phyloP scores from a whole-genome alignment of 139 green algal genomes.

The Tetraselmis striata region DNA sequence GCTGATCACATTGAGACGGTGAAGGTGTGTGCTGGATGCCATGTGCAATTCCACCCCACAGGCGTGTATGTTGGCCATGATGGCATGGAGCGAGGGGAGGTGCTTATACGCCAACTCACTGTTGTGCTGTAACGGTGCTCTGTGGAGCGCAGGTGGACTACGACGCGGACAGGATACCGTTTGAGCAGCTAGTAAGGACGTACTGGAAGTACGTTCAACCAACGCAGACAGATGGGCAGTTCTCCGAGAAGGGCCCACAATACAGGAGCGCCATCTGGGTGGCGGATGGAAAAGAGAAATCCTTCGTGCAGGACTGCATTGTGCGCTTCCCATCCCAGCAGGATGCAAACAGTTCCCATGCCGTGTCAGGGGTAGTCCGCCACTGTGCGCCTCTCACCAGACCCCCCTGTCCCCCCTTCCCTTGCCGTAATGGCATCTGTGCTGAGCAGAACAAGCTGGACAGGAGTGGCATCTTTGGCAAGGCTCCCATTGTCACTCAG shows the following conservation, averaged over 20 bases:
- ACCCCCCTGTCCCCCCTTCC: too few relatives aligned
- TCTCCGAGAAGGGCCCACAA: constrained; percentile 6
- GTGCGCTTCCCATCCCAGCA: too few relatives aligned
- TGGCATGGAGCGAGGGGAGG: too few relatives aligned
- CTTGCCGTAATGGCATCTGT: too few relatives aligned
- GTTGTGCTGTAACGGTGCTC: not conserved
- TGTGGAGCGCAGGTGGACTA: constrained; percentile 8
- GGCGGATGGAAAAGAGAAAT: not conserved
- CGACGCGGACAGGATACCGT: constrained; percentile 7
- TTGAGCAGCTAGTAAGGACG: constrained; percentile 5
- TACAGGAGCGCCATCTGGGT: constrained; percentile 10
- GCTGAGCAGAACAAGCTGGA: not conserved
- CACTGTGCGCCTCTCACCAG: too few relatives aligned
- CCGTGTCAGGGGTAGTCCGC: too few relatives aligned
- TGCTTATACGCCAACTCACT: too few relatives aligned
- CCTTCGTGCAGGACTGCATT: not conserved
- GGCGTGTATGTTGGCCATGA: too few relatives aligned
- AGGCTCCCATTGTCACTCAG: not conserved
- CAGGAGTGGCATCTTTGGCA: not conserved
- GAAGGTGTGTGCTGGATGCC: constrained; percentile 6
- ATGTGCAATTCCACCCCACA: too few relatives aligned
- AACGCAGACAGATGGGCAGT: constrained; percentile 16
- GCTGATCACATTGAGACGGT: not conserved
- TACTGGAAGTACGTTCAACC: constrained; percentile 16
- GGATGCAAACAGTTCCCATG: too few relatives aligned